Percentiles rank a stretch among this genome's conserved stretches.
These are phyloP conservation scores for Pseudopithomyces maydicus DNA, from an alignment of 2,329 filamentous ascomycete species.

Conservation along the genomic window DNA sequence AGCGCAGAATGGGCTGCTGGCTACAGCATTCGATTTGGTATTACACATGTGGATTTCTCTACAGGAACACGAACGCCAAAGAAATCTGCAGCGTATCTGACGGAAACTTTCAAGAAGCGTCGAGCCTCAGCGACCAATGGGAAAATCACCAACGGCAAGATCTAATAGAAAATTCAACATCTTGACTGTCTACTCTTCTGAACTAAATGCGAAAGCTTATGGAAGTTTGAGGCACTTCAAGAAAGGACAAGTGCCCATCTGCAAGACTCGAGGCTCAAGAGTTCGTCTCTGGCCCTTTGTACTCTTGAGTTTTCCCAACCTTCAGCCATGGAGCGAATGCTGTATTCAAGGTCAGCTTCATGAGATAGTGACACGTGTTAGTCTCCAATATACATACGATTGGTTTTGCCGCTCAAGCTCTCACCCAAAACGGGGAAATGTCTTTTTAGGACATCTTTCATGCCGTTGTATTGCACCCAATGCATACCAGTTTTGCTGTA, in stretches of 20 bases:
- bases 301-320: conserved; percentile 23
- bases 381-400: conserved; percentile 7
- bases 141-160: background rate
- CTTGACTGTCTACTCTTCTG: background rate
- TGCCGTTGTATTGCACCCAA: conserved; percentile 51
- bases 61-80: conserved; percentile 46
- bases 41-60: conserved; percentile 49
- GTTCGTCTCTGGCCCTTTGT: conserved; percentile 26
- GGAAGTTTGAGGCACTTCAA: background rate
- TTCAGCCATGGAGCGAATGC: conserved; percentile 30
- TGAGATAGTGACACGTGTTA: conserved; percentile 24
- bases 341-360: conserved; percentile 36
- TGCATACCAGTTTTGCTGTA: conserved; percentile 50
- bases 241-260: background rate
- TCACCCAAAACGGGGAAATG: conserved; percentile 51
- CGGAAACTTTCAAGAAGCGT: conserved; percentile 8
- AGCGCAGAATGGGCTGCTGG: conserved; percentile 47
- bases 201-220: background rate
- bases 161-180: background rate
- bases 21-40: conserved; percentile 47
- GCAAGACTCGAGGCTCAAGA: background rate
- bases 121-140: background rate
- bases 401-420: conserved; percentile 31
- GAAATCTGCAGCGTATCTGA: conserved; percentile 11
- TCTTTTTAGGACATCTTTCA: conserved; percentile 40